Base-by-base conservation (phyloP, 1,284 basidiomycete genomes). In the Papiliotrema terrestris region DNA sequence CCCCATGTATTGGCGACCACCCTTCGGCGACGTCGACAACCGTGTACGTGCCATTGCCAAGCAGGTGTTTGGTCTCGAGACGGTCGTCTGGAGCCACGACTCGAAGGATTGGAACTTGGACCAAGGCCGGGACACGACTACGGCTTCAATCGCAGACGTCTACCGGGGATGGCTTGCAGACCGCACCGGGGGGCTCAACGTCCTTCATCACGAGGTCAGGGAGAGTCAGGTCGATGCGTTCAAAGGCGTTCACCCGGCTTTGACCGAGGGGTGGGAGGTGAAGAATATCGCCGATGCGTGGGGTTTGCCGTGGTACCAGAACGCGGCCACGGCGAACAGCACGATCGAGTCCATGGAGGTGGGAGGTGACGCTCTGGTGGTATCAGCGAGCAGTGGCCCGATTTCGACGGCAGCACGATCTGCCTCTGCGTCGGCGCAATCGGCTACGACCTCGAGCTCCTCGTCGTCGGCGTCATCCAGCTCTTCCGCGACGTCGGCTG, bases 41-140 rank as follows among this genome's bases (percentile, higher is more conserved):
- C 78, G 81, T 54, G 79, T 82, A 38, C 78, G 81, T 38, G 78
- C 76, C 46, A 81, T 82, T 60, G 75, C 80, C 36, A 70, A 69
- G 56, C 65, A 68, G 46, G 75, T 78, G 29, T 78, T 78, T 54
- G 75, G 75, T 26, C 63, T 78, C 48, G 62, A 67, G 45, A 73
- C 72, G 26, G 72, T 76, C 42, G 59, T 70, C 43, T 78, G 76
- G 76, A 73, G 74, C 63, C 53, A 67, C 15, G 68, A 78, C 59
- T 69, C 74, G 39, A 70, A 62, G 51, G 77, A 78, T 60, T 78
- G 77, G 77, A 64, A 63, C 15, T 71, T 77, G 52, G 19, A 37
- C 9, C 23, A 37, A 11, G 71, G 71, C n/a, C 46, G 48, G 42
- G 66, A 68, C 60, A 73, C 70, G 22, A 37, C 61, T 32, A 52